Percentiles rank a stretch among this genome's conserved stretches.
These are phyloP conservation scores for Fusarium tupiense DNA, from an alignment of 2,329 filamentous ascomycete species.

Conservation along the genomic window DNA sequence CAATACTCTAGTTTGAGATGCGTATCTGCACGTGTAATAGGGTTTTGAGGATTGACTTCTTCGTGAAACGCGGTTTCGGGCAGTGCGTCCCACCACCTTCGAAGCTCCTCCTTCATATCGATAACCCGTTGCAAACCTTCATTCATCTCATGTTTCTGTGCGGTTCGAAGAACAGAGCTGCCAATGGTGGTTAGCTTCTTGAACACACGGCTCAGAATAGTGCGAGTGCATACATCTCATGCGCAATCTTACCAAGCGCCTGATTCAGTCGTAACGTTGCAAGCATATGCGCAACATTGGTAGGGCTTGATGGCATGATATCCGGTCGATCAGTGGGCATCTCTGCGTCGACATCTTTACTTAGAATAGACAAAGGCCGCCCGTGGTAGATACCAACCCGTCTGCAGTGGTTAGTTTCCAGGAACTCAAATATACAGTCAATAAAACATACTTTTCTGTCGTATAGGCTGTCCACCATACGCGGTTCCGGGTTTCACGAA, in stretches of 20 bases:
- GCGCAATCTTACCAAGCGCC: constrained; percentile 48
- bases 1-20: constrained; percentile 64
- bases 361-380: constrained; percentile 62
- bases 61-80: constrained; percentile 47
- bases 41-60: constrained; percentile 52
- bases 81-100: constrained; percentile 52
- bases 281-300: constrained; percentile 58
- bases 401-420: constrained; percentile 45
- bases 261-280: constrained; percentile 53
- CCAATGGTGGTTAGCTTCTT: constrained; percentile 10
- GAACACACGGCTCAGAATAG: neutral
- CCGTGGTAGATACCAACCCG: constrained; percentile 66
- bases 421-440: neutral
- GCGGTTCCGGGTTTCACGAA: constrained; percentile 63
- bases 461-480: constrained; percentile 68
- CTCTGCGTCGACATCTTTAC: constrained; percentile 63
- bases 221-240: constrained; percentile 51
- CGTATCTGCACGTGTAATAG: constrained; percentile 58
- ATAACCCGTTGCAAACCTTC: constrained; percentile 48
- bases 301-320: constrained; percentile 53
- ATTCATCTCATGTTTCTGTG: constrained; percentile 45
- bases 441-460: constrained; percentile 59
- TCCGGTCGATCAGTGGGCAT: constrained; percentile 58
- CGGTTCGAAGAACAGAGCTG: constrained; percentile 49
- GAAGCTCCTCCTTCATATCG: constrained; percentile 50